phyloP scores from a whole-genome alignment of 371 early-diverging fungal genomes.

The Mortierella sp. region DNA sequence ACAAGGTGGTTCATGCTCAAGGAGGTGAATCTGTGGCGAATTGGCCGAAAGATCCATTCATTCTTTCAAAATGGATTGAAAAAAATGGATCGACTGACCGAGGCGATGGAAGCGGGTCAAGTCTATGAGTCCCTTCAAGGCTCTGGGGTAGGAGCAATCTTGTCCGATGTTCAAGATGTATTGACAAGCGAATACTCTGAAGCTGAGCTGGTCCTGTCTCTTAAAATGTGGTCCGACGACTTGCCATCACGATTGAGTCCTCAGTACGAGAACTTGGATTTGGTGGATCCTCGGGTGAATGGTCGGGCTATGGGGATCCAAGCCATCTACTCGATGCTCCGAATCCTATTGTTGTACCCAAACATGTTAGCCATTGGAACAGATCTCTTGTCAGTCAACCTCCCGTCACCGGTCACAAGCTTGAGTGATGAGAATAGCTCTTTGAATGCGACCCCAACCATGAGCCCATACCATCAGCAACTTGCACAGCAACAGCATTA shows the following conservation, averaged over 20 bases:
- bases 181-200: slow-evolving; percentile 35
- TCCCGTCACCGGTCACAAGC: not conserved
- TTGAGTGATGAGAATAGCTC: no score
- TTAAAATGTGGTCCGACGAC: slow-evolving; percentile 43
- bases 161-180: slow-evolving; percentile 10
- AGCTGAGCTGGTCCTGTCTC: slow-evolving; percentile 33
- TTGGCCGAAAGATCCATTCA: slow-evolving; percentile 41
- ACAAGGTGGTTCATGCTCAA: slow-evolving; percentile 49
- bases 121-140: no score
- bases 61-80: slow-evolving; percentile 40
- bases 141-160: not conserved
- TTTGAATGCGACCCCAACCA: no score
- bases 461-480: not conserved
- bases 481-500: slow-evolving; percentile 15
- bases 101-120: not conserved
- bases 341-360: slow-evolving; percentile 36
- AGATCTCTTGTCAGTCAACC: slow-evolving; percentile 9
- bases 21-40: slow-evolving; percentile 42
- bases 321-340: slow-evolving; percentile 28
- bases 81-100: slow-evolving; percentile 33
- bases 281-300: slow-evolving; percentile 41
- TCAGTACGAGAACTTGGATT: slow-evolving; percentile 16
- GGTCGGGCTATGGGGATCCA: slow-evolving; percentile 45
- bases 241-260: slow-evolving; percentile 22
- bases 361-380: slow-evolving; percentile 39